Evolutionary conservation across 306 rosid species (phyloP), one percentile per base, ranked within the genome.

Genomic region (Dryas alaskensis): DNA sequence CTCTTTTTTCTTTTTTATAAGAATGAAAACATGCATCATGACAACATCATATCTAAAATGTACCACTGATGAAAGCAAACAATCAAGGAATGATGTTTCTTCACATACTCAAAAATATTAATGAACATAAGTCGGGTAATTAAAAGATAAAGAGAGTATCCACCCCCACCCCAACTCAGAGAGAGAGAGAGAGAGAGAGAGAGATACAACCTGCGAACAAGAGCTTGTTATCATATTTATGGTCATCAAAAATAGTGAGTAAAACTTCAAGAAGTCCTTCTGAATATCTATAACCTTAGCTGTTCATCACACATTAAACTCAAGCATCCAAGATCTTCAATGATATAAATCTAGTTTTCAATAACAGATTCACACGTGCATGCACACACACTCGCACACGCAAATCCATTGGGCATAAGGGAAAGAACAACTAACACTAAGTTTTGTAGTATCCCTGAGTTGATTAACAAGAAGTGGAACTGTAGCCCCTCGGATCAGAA

Each of bases 391-490:
- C 7, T 4, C 48, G 42, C 44, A 70, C 16, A 44, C 8, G 8
- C 53, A 44, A 43, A 44, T 71, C 42, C 43, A 71, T 22, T 57
- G 55, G 25, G 57, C 25, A 61, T 78, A 10, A 82, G 45, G 73
- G 65, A 84, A 55, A 40, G 60, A 68, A 74, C 12, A 57, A 74
- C 92, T 79, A 84, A 94, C 96, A 5, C 84, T 75, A 53, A 94
- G 92, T 75, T 92, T 88, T 74, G 96, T 64, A 46, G 96, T 87
- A 73, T 96, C 86, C 86, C 92, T 92, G 45, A 88, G 92, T 83
- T 88, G 96, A 83, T 88, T 82, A 66, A 94, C 78, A 71, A 88
- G 66, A 80, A 92, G 90, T 27, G 97, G 98, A 78, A 84, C 11
- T 47, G 96, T 88, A 27, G 89, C 85, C 4, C 76, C 60, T 75